Conservation (phyloP, 495 filamentous ascomycete genomes). For the Xylaria longipes region DNA sequence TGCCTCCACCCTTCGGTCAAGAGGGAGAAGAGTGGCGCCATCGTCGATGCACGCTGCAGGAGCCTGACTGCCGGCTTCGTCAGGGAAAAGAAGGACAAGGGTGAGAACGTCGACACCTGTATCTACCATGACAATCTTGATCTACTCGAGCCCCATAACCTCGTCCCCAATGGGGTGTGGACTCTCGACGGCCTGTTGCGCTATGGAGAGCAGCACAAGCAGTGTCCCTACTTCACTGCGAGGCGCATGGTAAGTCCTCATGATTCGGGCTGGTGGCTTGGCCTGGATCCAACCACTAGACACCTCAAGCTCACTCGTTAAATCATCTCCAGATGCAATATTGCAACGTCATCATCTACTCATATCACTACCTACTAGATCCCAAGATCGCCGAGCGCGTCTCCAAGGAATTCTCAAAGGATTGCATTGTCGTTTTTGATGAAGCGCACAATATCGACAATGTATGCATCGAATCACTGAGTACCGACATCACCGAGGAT, state of each 20-base stretch:
- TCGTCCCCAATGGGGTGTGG: slow-evolving; percentile 93
- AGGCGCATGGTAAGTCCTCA: slow-evolving; percentile 81
- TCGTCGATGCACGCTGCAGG: slow-evolving; percentile 94
- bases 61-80: slow-evolving; percentile 96
- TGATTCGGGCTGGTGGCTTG: not conserved
- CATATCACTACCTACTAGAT: slow-evolving; percentile 97
- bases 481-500: slow-evolving; percentile 95
- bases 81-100: slow-evolving; percentile 92
- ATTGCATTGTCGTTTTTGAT: slow-evolving; percentile 98
- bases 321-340: slow-evolving; percentile 76
- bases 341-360: slow-evolving; percentile 99
- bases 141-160: slow-evolving; percentile 89
- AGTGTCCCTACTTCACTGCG: slow-evolving; percentile 96
- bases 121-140: slow-evolving; percentile 98
- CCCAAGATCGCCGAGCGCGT: slow-evolving; percentile 98
- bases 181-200: slow-evolving; percentile 86
- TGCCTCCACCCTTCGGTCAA: slow-evolving; percentile 96
- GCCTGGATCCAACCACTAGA: not conserved
- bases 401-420: slow-evolving; percentile 94
- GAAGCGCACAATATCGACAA: slow-evolving; percentile 99
- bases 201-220: slow-evolving; percentile 94
- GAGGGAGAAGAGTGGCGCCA: slow-evolving; percentile 88
- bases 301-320: not conserved
- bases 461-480: slow-evolving; percentile 97
- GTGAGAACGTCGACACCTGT: slow-evolving; percentile 92